Conservation (phyloP, 2,329 filamentous ascomycete genomes). For the Dactylellina cionopaga region DNA sequence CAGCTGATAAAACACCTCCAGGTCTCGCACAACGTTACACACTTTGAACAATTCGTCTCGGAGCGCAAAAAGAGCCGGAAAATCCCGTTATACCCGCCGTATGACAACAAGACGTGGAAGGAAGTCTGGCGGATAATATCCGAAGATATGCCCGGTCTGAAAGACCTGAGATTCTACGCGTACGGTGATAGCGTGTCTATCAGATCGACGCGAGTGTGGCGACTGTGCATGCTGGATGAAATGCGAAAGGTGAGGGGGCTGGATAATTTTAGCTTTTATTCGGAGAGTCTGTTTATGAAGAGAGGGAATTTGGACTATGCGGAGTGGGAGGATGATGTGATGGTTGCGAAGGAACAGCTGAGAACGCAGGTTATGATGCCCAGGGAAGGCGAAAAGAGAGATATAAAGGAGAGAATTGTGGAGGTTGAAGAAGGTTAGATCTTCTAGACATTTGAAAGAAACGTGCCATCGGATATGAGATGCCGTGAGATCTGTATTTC, state of each 20-base stretch:
- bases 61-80: constrained; percentile 47
- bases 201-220: constrained; percentile 44
- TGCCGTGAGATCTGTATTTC: too few species aligned
- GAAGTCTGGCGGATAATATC: constrained; percentile 47
- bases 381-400: constrained; percentile 5
- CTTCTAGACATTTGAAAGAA: not conserved
- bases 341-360: constrained; percentile 42
- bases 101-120: constrained; percentile 51
- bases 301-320: constrained; percentile 47
- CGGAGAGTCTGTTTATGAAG: constrained; percentile 51
- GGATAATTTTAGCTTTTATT: constrained; percentile 44
- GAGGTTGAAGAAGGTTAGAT: constrained; percentile 19
- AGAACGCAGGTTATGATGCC: constrained; percentile 40
- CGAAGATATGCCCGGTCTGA: constrained; percentile 44
- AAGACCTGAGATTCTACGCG: constrained; percentile 37
- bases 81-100: constrained; percentile 48
- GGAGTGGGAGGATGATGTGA: constrained; percentile 48
- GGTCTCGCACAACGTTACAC: constrained; percentile 40
- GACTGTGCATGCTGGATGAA: constrained; percentile 49
- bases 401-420: constrained; percentile 14
- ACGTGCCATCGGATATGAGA: too few species aligned
- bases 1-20: constrained; percentile 45
- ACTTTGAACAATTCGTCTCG: constrained; percentile 48
- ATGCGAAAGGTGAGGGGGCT: constrained; percentile 44
- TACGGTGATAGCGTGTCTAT: constrained; percentile 42